These are phyloP conservation scores for Periglandula ipomoeae DNA, from an alignment of 2,329 filamentous ascomycete genomes.

Conservation along the genomic window DNA sequence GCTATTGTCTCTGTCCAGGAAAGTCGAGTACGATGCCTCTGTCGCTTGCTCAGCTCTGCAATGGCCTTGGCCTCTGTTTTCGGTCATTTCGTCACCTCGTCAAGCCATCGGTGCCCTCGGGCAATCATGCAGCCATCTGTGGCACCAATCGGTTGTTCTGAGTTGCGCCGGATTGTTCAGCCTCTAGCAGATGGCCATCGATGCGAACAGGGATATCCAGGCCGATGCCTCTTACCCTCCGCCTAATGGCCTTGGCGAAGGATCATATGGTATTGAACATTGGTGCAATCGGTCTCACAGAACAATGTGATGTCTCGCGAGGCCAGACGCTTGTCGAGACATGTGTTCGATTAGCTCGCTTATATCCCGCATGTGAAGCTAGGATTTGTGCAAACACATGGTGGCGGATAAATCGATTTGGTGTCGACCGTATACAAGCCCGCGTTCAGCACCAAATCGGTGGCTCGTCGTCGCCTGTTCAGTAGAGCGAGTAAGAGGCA, in stretches of 20 bases:
- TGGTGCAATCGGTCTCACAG: background rate
- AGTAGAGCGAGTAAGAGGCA: background rate
- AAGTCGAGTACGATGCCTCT: too few relatives aligned
- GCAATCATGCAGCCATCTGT: background rate
- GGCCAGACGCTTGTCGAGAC: background rate
- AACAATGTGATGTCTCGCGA: background rate
- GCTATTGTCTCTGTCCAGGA: too few relatives aligned
- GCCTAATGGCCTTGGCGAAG: background rate
- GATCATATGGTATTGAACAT: background rate
- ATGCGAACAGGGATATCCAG: background rate
- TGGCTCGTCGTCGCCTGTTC: background rate
- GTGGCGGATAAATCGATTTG: background rate
- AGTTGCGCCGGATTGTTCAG: background rate
- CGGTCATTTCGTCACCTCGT: too few relatives aligned
- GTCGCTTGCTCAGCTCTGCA: too few relatives aligned
- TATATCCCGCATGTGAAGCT: too few relatives aligned
- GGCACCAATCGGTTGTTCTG: background rate
- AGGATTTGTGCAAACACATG: too few relatives aligned
- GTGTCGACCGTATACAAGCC: background rate
- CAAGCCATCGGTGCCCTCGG: background rate
- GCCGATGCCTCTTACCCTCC: background rate
- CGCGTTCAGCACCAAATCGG: background rate
- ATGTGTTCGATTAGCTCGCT: too few relatives aligned
- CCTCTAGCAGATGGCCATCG: background rate
- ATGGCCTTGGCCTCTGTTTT: too few relatives aligned